Base-by-base conservation (phyloP, 306 rosid genomes). In the Vachellia collinsii region DNA sequence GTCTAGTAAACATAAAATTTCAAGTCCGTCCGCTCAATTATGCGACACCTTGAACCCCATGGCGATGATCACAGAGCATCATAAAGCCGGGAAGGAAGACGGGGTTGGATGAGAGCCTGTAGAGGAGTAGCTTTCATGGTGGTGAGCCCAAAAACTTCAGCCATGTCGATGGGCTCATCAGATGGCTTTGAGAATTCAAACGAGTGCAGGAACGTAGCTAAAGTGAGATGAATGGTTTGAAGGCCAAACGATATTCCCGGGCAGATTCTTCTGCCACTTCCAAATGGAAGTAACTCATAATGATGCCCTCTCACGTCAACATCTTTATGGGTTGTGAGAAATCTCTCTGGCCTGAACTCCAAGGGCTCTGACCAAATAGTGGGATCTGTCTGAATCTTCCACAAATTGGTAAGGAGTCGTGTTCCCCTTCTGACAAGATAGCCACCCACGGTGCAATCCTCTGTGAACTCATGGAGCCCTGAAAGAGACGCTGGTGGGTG, bases 321-420 rank as follows among this genome's bases (percentile, higher is more conserved):
- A 42, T 83, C 65, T 61, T 85, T 87, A 37, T 88, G 88, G 23
- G 79, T 78, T 3, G 81, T 87, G 6, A 90, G 82, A 65, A 88
- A 88, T 64, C 91, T 85, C 85, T 87, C 90, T 0, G 94, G 92
- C 77, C 71, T 87, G 81, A 87, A 90, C 69, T 88, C 84, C 41
- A 81, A 69, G 4, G 88, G 90, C 23, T 88, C 88, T 5, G 74
- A 4, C 92, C 92, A 88, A 36, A 86, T 39, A 1, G 62, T 56
- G 1, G 87, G 91, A 72, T 91, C 94, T 0, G 86, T 85, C 1
- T 88, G 94, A 54, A 90, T 76, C 85, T 88, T 90, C 88, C 83
- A 85, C 22, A 83, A 34, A 75, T 90, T 88, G 23, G 86, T 76
- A 0, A 90, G 9, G 6, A 90, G 66, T 20, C 83, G 75, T 0